Evolutionary conservation across 1,284 basidiomycete genomes (phyloP).

Genomic region (Coniferiporia sulphurascens): DNA sequence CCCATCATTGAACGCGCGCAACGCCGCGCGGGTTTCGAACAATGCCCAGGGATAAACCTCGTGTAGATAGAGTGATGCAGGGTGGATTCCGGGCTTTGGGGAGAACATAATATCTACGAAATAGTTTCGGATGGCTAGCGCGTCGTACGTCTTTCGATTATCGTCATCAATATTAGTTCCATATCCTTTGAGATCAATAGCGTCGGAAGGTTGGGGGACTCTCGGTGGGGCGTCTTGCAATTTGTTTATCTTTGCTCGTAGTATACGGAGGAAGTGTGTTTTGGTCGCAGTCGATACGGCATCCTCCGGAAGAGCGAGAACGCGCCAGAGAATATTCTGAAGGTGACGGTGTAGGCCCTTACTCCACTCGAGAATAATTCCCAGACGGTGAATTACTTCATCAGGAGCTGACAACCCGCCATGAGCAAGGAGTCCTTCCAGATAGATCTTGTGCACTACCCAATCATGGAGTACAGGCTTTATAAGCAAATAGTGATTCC

Average conservation of each 20-base stretch:
- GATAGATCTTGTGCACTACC: conserved; percentile 5
- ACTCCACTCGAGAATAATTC: conserved; percentile 1
- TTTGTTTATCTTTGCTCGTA: conserved; percentile 7
- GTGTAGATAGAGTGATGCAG: background rate
- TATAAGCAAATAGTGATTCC: conserved; percentile 11
- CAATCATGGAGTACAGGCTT: background rate
- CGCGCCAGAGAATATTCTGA: conserved; percentile 5
- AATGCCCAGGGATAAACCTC: conserved; percentile 13
- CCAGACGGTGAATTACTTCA: conserved; percentile 6
- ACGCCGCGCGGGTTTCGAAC: conserved; percentile 14
- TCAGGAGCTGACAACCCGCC: background rate
- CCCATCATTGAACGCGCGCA: conserved; percentile 13
- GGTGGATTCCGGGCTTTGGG: background rate
- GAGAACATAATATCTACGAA: conserved; percentile 12
- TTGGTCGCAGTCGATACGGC: background rate
- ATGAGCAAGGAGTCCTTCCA: background rate
- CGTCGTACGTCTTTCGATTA: background rate
- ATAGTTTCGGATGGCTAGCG: conserved; percentile 8
- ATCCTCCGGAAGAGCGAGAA: background rate
- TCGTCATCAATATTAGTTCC: background rate
- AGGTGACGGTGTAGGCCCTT: background rate
- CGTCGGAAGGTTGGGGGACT: background rate
- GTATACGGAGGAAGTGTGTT: conserved; percentile 7
- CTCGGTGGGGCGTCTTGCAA: conserved; percentile 2
- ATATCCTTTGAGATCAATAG: background rate